These are phyloP conservation scores for Aquilaria sinensis DNA, from an alignment of 345 rosid species.

Conservation along the genomic window DNA sequence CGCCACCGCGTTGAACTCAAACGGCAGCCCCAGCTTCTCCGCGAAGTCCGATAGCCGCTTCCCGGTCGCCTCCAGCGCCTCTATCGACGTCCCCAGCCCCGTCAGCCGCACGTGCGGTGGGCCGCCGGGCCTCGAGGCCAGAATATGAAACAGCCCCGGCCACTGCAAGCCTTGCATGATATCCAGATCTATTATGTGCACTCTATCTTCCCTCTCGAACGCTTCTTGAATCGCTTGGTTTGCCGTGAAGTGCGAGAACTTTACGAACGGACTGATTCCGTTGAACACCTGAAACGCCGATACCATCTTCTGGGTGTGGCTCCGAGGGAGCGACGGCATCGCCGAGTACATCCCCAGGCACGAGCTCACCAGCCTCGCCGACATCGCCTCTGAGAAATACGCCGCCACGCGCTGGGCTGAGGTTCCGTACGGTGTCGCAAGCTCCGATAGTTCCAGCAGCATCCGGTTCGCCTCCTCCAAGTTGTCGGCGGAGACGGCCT, in stretches of 20 bases:
- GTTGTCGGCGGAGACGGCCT: constrained; percentile 85
- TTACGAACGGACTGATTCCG: constrained; percentile 91
- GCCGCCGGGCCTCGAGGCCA: constrained; percentile 89
- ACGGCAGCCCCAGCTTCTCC: constrained; percentile 74
- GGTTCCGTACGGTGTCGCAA: constrained; percentile 91
- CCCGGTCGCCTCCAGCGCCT: constrained; percentile 89
- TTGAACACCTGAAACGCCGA: constrained; percentile 98
- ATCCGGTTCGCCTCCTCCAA: constrained; percentile 86
- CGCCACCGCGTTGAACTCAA: constrained; percentile 81
- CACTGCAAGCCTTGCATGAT: constrained; percentile 99
- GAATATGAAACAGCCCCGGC: constrained; percentile 95
- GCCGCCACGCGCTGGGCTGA: constrained; percentile 98
- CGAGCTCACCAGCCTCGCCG: constrained; percentile 80
- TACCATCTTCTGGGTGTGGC: constrained; percentile 68
- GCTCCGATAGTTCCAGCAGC: constrained; percentile 85
- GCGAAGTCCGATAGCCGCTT: constrained; percentile 91
- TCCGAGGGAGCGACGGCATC: constrained; percentile 66
- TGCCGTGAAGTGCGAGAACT: constrained; percentile 98
- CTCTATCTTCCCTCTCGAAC: constrained; percentile 86
- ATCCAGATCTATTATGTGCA: constrained; percentile 91
- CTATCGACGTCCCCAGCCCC: constrained; percentile 85
- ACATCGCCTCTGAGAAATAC: constrained; percentile 97
- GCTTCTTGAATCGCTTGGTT: constrained; percentile 98
- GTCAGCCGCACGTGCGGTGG: constrained; percentile 94
- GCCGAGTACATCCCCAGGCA: constrained; percentile 81